phyloP scores from a whole-genome alignment of 2,329 filamentous ascomycete species.

The Sarocladium strictum region DNA sequence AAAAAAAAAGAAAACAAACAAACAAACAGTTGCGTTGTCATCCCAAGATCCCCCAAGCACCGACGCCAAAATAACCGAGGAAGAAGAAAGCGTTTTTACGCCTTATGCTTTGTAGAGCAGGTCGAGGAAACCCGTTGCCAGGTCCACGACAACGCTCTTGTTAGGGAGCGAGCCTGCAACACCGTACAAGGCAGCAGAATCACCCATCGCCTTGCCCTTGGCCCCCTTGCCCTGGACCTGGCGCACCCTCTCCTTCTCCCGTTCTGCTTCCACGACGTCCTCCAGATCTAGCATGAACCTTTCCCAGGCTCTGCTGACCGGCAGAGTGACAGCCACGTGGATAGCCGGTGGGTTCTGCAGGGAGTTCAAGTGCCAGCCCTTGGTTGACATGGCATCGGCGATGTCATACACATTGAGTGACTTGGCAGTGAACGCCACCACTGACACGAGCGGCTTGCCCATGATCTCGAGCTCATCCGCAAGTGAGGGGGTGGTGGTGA shows the following conservation, averaged over 20 bases:
- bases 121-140: constrained; percentile 88
- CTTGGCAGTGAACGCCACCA: constrained; percentile 80
- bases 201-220: constrained; percentile 64
- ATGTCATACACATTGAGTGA: constrained; percentile 92
- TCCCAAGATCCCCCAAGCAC: not conserved
- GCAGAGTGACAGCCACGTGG: constrained; percentile 88
- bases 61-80: not conserved
- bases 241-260: constrained; percentile 72
- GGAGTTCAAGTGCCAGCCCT: constrained; percentile 94
- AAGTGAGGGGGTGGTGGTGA: constrained; percentile 64
- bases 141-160: constrained; percentile 86
- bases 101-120: constrained; percentile 78
- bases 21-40: not conserved
- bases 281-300: constrained; percentile 69
- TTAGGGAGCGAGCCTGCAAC: constrained; percentile 93
- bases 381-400: constrained; percentile 75
- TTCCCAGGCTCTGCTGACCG: constrained; percentile 76
- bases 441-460: constrained; percentile 80
- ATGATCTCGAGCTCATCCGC: constrained; percentile 70
- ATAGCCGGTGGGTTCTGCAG: constrained; percentile 88
- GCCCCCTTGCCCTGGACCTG: constrained; percentile 61
- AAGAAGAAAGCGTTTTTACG: not conserved
- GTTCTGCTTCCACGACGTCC: constrained; percentile 62
- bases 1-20: not conserved
- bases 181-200: constrained; percentile 85